Percentiles rank a stretch among this genome's conserved stretches.
Evolutionary conservation across 768 basidiomycete genomes (phyloP).

Genomic region (Ephemerocybe angulata): DNA sequence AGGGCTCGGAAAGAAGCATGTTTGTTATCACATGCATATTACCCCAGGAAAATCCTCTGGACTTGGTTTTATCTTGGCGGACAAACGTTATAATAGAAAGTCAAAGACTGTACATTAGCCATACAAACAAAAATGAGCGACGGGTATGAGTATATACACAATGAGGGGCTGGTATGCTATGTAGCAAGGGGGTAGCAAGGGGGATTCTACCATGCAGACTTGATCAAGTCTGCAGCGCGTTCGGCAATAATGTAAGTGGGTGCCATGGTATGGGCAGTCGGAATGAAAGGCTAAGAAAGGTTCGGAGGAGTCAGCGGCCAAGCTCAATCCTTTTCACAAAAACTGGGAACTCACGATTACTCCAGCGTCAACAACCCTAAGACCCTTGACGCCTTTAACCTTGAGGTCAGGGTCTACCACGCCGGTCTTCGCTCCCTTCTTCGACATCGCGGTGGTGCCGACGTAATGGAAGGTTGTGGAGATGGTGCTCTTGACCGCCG

Average conservation of each 20-base stretch:
- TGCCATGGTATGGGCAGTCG: background rate
- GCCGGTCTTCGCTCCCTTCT: background rate
- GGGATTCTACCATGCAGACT: background rate
- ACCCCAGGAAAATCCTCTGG: too few relatives aligned
- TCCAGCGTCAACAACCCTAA: background rate
- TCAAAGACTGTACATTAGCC: too few relatives aligned
- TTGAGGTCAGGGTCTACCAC: background rate
- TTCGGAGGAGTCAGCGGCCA: too few relatives aligned
- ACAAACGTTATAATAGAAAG: too few relatives aligned
- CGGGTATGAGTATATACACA: too few relatives aligned
- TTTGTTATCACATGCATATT: too few relatives aligned
- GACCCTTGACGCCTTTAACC: background rate
- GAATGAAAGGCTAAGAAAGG: background rate
- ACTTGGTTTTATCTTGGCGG: too few relatives aligned
- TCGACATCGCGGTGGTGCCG: slow-evolving; percentile 21
- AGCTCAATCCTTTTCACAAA: background rate
- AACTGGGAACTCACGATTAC: background rate
- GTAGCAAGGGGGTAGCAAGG: too few relatives aligned
- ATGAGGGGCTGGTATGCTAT: too few relatives aligned
- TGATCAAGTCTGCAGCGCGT: background rate
- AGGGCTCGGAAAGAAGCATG: too few relatives aligned
- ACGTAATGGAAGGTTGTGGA: slow-evolving; percentile 14
- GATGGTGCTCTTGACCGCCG: background rate
- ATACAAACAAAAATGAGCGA: too few relatives aligned
- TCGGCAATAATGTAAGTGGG: background rate